Conservation (phyloP, 192 early-diverging fungal species). For the Dimargaris xerosporica region DNA sequence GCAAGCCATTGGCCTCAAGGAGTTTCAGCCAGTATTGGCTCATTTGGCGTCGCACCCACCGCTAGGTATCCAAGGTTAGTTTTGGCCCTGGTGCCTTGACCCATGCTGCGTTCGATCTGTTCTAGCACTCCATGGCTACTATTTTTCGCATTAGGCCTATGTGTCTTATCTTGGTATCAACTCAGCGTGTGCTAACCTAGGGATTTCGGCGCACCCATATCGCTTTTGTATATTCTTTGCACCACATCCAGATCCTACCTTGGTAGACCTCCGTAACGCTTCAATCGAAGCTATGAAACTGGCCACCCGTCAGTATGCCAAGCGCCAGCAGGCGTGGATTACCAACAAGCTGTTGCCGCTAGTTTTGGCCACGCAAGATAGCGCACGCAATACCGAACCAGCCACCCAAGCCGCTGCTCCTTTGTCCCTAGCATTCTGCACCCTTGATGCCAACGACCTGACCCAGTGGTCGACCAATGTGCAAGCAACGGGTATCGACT, state of each 20-base stretch:
- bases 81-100: neutral
- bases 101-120: neutral
- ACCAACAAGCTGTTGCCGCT: slow-evolving; percentile 50
- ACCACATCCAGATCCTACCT: slow-evolving; percentile 15
- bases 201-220: neutral
- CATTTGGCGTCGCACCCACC: neutral
- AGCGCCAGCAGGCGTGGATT: slow-evolving; percentile 68
- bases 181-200: neutral
- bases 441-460: slow-evolving; percentile 8
- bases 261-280: slow-evolving; percentile 26
- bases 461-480: neutral
- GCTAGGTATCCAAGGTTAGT: neutral
- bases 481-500: neutral
- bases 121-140: neutral
- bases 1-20: slow-evolving; percentile 26
- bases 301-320: slow-evolving; percentile 78
- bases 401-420: no score
- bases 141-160: neutral
- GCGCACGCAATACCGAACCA: no score
- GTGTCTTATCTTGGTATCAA: slow-evolving; percentile 9
- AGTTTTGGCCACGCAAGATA: slow-evolving; percentile 19
- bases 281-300: slow-evolving; percentile 73
- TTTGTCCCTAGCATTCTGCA: slow-evolving; percentile 11
- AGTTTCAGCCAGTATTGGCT: slow-evolving; percentile 1
- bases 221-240: neutral